Conservation (phyloP, 202 grass and related monocot genomes). For the Zoysia matrella region DNA sequence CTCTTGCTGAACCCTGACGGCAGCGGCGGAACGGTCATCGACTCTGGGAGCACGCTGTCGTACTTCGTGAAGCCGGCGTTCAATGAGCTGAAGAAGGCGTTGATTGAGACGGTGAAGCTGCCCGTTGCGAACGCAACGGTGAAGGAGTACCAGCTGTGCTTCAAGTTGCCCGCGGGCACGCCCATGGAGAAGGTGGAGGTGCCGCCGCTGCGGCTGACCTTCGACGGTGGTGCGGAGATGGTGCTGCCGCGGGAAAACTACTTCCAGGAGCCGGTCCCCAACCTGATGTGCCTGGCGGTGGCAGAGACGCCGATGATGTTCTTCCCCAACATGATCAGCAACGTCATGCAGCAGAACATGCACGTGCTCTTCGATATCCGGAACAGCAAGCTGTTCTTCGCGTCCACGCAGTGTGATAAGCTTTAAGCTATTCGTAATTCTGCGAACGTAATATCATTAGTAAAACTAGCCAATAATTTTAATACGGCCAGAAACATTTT, state of each 20-base stretch:
- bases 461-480: not conserved
- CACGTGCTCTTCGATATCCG: slow-evolving; percentile 61
- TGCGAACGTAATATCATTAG: not conserved
- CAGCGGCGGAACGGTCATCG: slow-evolving; percentile 65
- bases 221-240: slow-evolving; percentile 66
- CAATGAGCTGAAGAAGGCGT: slow-evolving; percentile 45
- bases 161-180: slow-evolving; percentile 29
- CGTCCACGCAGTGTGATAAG: slow-evolving; percentile 42
- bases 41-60: slow-evolving; percentile 62
- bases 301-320: not conserved
- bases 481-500: too few relatives aligned
- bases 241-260: slow-evolving; percentile 64
- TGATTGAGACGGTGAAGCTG: slow-evolving; percentile 47
- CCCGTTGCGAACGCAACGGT: slow-evolving; percentile 37
- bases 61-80: slow-evolving; percentile 58
- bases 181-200: slow-evolving; percentile 26
- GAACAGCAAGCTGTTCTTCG: slow-evolving; percentile 51
- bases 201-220: slow-evolving; percentile 67
- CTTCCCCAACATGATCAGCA: slow-evolving; percentile 51
- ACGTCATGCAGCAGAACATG: slow-evolving; percentile 76
- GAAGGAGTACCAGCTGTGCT: slow-evolving; percentile 61
- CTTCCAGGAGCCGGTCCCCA: slow-evolving; percentile 50
- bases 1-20: slow-evolving; percentile 58
- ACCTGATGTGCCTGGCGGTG: slow-evolving; percentile 60
- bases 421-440: slow-evolving; percentile 17